A percentile compares a stretch with the other conserved stretches of the same genome.
Evolutionary conservation across 768 basidiomycete species (phyloP).

Genomic region (Podaxis mareebaensis): DNA sequence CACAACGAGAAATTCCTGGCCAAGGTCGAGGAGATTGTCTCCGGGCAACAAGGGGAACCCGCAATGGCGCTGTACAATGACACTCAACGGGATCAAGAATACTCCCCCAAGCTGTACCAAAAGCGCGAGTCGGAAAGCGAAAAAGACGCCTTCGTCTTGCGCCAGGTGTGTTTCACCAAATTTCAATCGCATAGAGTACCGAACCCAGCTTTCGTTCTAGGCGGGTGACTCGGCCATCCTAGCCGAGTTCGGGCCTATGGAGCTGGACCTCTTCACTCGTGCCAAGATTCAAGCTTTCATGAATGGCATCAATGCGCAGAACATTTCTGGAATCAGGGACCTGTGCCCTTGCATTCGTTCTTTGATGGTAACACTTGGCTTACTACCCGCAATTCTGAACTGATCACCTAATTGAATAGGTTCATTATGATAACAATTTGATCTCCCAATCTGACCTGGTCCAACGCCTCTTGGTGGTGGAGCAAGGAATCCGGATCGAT

Average conservation of each 20-base stretch:
- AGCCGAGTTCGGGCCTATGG: slow-evolving; percentile 61
- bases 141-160: slow-evolving; percentile 40
- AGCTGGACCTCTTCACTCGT: slow-evolving; percentile 50
- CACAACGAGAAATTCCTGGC: slow-evolving; percentile 29
- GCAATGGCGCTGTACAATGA: neutral
- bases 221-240: slow-evolving; percentile 66
- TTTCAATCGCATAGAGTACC: neutral
- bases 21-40: slow-evolving; percentile 22
- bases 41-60: neutral
- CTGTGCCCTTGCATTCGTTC: slow-evolving; percentile 57
- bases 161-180: slow-evolving; percentile 43
- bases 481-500: slow-evolving; percentile 39
- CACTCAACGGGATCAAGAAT: neutral
- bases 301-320: slow-evolving; percentile 31
- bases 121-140: neutral
- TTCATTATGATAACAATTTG: slow-evolving; percentile 46
- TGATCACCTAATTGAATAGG: slow-evolving; percentile 28
- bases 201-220: slow-evolving; percentile 26
- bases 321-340: slow-evolving; percentile 37
- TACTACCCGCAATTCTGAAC: neutral
- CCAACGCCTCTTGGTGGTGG: slow-evolving; percentile 36
- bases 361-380: slow-evolving; percentile 42
- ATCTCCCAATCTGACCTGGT: slow-evolving; percentile 48
- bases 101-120: slow-evolving; percentile 1
- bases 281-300: slow-evolving; percentile 62